Conservation (phyloP, 371 early-diverging fungal genomes). For the Enterocytospora artemiae region DNA sequence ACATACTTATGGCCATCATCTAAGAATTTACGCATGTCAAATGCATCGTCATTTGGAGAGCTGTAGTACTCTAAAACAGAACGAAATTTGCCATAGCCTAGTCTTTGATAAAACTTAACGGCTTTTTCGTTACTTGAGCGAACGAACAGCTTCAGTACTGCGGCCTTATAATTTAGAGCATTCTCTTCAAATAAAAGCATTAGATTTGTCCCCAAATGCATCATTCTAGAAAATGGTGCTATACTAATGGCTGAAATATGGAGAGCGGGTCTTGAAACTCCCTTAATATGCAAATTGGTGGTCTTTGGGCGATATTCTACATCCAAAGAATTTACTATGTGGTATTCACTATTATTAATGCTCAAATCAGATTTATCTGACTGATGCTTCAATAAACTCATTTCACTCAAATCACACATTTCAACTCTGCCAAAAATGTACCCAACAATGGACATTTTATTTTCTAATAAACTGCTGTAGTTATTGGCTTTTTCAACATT, state of each 20-base stretch:
- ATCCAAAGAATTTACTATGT: background rate
- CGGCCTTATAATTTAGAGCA: constrained; percentile 65
- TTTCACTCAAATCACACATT: constrained; percentile 44
- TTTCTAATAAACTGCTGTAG: background rate
- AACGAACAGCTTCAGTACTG: constrained; percentile 93
- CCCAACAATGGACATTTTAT: constrained; percentile 13
- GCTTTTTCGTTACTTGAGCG: constrained; percentile 82
- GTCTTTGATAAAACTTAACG: constrained; percentile 77
- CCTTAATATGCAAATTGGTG: background rate
- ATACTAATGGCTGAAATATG: constrained; percentile 94
- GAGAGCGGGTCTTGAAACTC: too few species aligned
- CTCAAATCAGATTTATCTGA: too few species aligned
- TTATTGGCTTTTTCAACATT: background rate
- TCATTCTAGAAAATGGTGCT: constrained; percentile 78
- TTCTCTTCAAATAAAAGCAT: constrained; percentile 71
- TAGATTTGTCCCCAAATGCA: constrained; percentile 74
- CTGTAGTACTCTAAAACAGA: constrained; percentile 76
- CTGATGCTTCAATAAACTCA: too few species aligned
- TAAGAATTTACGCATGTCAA: constrained; percentile 53
- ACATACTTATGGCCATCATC: too few species aligned
- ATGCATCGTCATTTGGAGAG: constrained; percentile 53
- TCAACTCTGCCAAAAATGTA: constrained; percentile 55
- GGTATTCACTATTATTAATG: background rate
- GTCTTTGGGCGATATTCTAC: background rate
- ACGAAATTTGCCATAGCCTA: constrained; percentile 81